Percentiles rank a stretch among this genome's conserved stretches.
These are phyloP conservation scores for Exserohilum turcica DNA, from an alignment of 2,329 filamentous ascomycete species.

Conservation along the genomic window DNA sequence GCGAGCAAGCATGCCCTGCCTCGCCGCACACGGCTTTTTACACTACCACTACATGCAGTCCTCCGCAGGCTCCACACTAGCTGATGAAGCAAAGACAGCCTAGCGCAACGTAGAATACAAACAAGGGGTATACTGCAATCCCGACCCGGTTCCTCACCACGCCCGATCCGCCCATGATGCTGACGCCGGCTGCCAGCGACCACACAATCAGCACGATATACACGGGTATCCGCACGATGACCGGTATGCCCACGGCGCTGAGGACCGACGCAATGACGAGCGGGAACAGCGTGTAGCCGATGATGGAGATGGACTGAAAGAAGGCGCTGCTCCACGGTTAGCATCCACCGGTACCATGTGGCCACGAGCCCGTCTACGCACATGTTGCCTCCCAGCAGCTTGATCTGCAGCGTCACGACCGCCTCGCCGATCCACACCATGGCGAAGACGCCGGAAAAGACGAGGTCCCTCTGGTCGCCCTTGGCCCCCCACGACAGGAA, in stretches of 20 bases:
- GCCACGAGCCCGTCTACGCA: slow-evolving; percentile 59
- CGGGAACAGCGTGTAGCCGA: slow-evolving; percentile 97
- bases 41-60: slow-evolving; percentile 17
- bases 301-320: slow-evolving; percentile 96
- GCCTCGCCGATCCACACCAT: slow-evolving; percentile 97
- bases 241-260: slow-evolving; percentile 78
- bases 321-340: slow-evolving; percentile 73
- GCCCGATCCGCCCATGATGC: slow-evolving; percentile 92
- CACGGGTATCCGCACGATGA: slow-evolving; percentile 84
- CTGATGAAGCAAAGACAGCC: slow-evolving; percentile 98
- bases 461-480: slow-evolving; percentile 79
- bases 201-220: slow-evolving; percentile 87
- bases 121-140: slow-evolving; percentile 90
- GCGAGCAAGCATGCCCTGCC: background rate
- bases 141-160: slow-evolving; percentile 94
- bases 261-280: slow-evolving; percentile 90
- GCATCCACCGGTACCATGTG: slow-evolving; percentile 9
- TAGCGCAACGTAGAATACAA: slow-evolving; percentile 92
- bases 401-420: slow-evolving; percentile 97
- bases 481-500: slow-evolving; percentile 83
- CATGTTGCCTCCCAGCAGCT: slow-evolving; percentile 95
- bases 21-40: background rate
- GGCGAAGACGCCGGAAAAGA: slow-evolving; percentile 96
- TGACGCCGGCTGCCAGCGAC: slow-evolving; percentile 94
- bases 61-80: slow-evolving; percentile 52